Base-by-base conservation (phyloP, 2,329 filamentous ascomycete species). In the Penicillium aurantiogriseum region DNA sequence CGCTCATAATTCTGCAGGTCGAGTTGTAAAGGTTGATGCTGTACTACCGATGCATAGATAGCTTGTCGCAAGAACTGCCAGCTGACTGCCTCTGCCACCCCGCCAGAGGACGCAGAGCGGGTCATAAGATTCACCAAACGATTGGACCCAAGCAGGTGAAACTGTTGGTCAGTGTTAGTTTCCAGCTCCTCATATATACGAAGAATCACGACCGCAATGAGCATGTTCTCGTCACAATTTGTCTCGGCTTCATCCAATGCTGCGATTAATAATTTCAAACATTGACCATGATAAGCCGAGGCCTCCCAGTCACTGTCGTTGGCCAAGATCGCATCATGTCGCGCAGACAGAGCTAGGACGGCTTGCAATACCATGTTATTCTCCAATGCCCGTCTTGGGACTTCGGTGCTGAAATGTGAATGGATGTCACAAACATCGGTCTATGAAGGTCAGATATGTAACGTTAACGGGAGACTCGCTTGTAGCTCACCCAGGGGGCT, bases 171-270 rank as follows among this genome's bases (percentile, higher is more conserved):
- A 4, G 66, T 65, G 2, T 45, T 62, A 19, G 62, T 61, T 36
- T 71, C 69, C 52, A 74, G 57, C 63, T 82, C 80, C 63, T 82
- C 80, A 52, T 81, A 80, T 5, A 81, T 71, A 0, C 80, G 75
- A 21, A 81, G 66, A 6, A 82, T 74, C 9, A 82, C 80, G 0
- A 83, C 79, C 0, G 79, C 78, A 0, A 79, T 74, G 0, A 82
- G 67, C 2, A 81, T 73, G 17, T 76, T 78, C 33, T 80, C 79
- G 47, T 80, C 77, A 63, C 77, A 79, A 1, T 74, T 73, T 1
- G 75, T 69, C 15, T 74, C 70, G 0, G 78, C 76, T 36, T 74
- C 72, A 8, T 77, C 73, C 15, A 82, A 70, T 2, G 77, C 76
- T 11, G 76, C 69, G 3, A 82, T 81, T 5, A 82, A 71, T 11